Conservation (phyloP, 208 protist genomes). For the Trypanosoma theileri region DNA sequence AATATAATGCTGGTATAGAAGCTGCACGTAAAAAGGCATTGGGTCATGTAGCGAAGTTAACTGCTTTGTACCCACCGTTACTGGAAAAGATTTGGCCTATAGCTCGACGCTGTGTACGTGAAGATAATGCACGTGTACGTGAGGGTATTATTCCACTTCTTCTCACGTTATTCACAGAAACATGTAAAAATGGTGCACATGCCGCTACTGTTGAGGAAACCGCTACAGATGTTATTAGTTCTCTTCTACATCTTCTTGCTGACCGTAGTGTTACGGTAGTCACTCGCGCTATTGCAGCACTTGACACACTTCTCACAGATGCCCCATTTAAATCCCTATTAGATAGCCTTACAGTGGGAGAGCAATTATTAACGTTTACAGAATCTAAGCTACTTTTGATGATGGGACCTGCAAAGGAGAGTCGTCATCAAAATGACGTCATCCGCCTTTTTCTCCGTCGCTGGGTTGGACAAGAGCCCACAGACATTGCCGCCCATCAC, state of each 20-base stretch:
- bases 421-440: constrained; percentile 43
- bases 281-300: constrained; percentile 57
- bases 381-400: constrained; percentile 66
- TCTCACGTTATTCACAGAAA: constrained; percentile 45
- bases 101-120: constrained; percentile 57
- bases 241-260: constrained; percentile 65
- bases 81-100: constrained; percentile 70
- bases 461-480: constrained; percentile 48
- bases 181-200: constrained; percentile 3
- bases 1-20: constrained; percentile 40
- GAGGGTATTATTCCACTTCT: constrained; percentile 80
- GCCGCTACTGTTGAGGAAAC: constrained; percentile 18
- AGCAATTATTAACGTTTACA: constrained; percentile 51
- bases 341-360: constrained; percentile 33
- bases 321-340: constrained; percentile 34
- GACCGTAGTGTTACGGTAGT: constrained; percentile 75
- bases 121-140: constrained; percentile 69
- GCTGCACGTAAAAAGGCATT: constrained; percentile 51
- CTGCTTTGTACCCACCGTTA: constrained; percentile 52
- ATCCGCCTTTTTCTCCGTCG: constrained; percentile 64
- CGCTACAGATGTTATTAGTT: constrained; percentile 58
- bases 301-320: constrained; percentile 73
- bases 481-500: constrained; percentile 34
- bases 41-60: constrained; percentile 54
- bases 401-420: constrained; percentile 27